Conservation (phyloP, 1,284 basidiomycete species). For the Laetiporus sulphureus region DNA sequence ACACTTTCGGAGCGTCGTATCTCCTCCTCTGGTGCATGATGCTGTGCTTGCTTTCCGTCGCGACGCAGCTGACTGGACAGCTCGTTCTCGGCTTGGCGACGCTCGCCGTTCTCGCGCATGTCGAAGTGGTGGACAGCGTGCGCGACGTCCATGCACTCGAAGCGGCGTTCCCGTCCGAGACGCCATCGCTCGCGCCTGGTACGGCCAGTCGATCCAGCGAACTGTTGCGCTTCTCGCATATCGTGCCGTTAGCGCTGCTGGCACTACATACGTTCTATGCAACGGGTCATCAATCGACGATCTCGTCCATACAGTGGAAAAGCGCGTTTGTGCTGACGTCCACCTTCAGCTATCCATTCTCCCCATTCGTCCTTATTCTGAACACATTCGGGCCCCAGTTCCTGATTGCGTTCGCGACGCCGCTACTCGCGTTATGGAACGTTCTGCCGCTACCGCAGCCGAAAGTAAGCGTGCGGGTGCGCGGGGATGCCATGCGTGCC, state of each 20-base stretch:
- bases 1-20: slow-evolving; percentile 86
- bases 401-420: slow-evolving; percentile 58
- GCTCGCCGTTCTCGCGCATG: slow-evolving; percentile 60
- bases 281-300: slow-evolving; percentile 89
- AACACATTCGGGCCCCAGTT: slow-evolving; percentile 79
- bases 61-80: slow-evolving; percentile 80
- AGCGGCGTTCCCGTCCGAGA: slow-evolving; percentile 37
- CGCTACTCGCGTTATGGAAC: slow-evolving; percentile 87
- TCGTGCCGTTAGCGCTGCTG: slow-evolving; percentile 71
- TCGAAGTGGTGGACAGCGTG: slow-evolving; percentile 77
- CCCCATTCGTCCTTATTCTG: slow-evolving; percentile 70
- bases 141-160: slow-evolving; percentile 64
- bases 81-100: slow-evolving; percentile 60
- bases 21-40: slow-evolving; percentile 72
- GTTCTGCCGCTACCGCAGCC: slow-evolving; percentile 49
- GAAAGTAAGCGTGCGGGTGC: slow-evolving; percentile 21
- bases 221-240: slow-evolving; percentile 57
- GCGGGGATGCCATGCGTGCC: slow-evolving; percentile 38
- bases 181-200: slow-evolving; percentile 36
- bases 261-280: slow-evolving; percentile 74
- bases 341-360: slow-evolving; percentile 67
- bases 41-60: slow-evolving; percentile 60
- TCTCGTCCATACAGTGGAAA: slow-evolving; percentile 95
- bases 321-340: slow-evolving; percentile 76
- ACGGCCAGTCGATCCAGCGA: slow-evolving; percentile 22